These are phyloP conservation scores for Pleodorina starrii DNA, from an alignment of 139 green algal genomes.

Conservation along the genomic window DNA sequence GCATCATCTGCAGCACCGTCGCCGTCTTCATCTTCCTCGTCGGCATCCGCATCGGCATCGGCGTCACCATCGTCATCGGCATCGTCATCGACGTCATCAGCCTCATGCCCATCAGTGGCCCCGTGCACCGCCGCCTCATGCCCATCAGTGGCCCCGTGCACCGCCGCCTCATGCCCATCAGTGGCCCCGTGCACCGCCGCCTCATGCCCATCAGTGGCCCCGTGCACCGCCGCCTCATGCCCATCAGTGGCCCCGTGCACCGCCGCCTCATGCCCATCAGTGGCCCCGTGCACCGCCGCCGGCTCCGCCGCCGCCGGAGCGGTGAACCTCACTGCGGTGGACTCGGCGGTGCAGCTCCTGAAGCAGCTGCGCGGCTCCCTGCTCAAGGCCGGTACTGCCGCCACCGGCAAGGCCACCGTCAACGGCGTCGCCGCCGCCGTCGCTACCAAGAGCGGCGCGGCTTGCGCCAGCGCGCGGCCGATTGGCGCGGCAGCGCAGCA, in stretches of 20 bases:
- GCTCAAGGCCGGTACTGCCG: background rate
- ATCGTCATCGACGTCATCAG: too few relatives aligned
- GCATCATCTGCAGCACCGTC: too few relatives aligned
- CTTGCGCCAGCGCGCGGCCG: background rate
- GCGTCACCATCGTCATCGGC: too few relatives aligned
- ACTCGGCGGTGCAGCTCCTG: background rate
- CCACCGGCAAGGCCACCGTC: background rate
- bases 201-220: background rate
- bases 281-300: background rate
- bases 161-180: too few relatives aligned
- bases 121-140: background rate
- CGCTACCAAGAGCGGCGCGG: too few relatives aligned
- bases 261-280: background rate
- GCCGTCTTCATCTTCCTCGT: too few relatives aligned
- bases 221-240: background rate
- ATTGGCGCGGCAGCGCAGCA: background rate
- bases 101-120: background rate
- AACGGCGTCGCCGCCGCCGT: background rate
- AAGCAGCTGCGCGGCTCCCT: slow-evolving; percentile 24
- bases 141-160: background rate
- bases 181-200: too few relatives aligned
- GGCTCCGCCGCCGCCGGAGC: background rate
- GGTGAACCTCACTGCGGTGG: background rate
- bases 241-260: background rate
- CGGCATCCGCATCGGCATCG: too few relatives aligned